These are phyloP conservation scores for Cladophialophora bantiana DNA, from an alignment of 2,329 filamentous ascomycete genomes.

Conservation along the genomic window DNA sequence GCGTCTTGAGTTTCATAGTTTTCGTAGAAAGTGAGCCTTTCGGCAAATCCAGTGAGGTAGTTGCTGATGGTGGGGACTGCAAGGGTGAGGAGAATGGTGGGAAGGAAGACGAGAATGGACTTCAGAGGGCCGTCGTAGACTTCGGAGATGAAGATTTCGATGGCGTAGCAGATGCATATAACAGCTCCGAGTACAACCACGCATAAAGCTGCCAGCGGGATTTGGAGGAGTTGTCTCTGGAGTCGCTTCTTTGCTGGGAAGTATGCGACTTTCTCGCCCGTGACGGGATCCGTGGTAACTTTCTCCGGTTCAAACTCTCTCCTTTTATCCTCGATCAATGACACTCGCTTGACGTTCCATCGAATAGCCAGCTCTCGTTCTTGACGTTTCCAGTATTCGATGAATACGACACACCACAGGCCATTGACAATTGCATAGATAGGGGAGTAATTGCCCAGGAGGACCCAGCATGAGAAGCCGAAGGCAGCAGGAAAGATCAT, in stretches of 20 bases:
- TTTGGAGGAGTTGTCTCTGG: slow-evolving; percentile 76
- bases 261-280: slow-evolving; percentile 76
- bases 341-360: slow-evolving; percentile 88
- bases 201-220: slow-evolving; percentile 83
- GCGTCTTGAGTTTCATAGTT: slow-evolving; percentile 91
- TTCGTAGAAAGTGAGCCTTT: slow-evolving; percentile 78
- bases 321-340: slow-evolving; percentile 77
- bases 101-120: slow-evolving; percentile 82
- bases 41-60: slow-evolving; percentile 77
- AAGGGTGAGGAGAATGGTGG: slow-evolving; percentile 84
- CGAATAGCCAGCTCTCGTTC: slow-evolving; percentile 84
- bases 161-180: slow-evolving; percentile 85
- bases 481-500: slow-evolving; percentile 81
- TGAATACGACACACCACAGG: slow-evolving; percentile 87
- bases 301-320: slow-evolving; percentile 81
- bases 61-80: slow-evolving; percentile 79
- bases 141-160: slow-evolving; percentile 95
- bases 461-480: slow-evolving; percentile 77
- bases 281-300: slow-evolving; percentile 78
- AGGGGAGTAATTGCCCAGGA: slow-evolving; percentile 84
- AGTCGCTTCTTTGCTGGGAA: slow-evolving; percentile 80
- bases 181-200: slow-evolving; percentile 76
- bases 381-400: slow-evolving; percentile 96
- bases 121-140: slow-evolving; percentile 91
- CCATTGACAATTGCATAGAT: slow-evolving; percentile 79